Evolutionary conservation across 805 yeast species (phyloP).

Genomic region (Alloascoidea africana): DNA sequence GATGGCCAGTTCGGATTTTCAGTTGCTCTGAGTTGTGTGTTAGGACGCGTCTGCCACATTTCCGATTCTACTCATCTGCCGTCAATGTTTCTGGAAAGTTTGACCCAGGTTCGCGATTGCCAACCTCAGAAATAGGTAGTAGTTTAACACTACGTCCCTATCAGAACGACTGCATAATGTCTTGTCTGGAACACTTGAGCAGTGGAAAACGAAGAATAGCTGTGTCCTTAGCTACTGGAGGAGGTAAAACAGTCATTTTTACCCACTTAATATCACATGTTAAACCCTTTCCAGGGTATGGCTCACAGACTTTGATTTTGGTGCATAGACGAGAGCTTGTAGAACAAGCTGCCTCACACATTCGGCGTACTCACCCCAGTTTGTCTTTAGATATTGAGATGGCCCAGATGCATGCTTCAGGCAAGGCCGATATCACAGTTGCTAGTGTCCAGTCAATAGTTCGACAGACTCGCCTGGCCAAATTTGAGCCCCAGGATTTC

Average conservation of each 20-base stretch:
- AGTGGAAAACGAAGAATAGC: conserved; percentile 45
- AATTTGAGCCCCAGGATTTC: conserved; percentile 42
- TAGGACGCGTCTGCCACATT: too few species aligned
- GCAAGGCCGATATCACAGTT: conserved; percentile 45
- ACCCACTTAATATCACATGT: conserved; percentile 16
- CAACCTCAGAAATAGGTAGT: too few species aligned
- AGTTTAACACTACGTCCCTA: conserved; percentile 28
- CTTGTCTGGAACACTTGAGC: conserved; percentile 32
- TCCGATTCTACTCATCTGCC: too few species aligned
- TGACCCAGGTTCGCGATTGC: too few species aligned
- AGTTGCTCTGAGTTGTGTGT: too few species aligned
- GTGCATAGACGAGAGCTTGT: conserved; percentile 78
- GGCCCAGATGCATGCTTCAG: conserved; percentile 32
- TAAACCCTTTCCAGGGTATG: conserved; percentile 16
- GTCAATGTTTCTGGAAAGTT: too few species aligned
- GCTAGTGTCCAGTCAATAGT: conserved; percentile 63
- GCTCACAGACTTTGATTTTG: conserved; percentile 34
- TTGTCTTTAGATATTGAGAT: conserved; percentile 50
- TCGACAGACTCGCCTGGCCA: conserved; percentile 29
- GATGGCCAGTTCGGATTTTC: too few species aligned
- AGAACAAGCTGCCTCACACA: conserved; percentile 43
- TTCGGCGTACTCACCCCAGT: conserved; percentile 31
- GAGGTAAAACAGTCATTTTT: conserved; percentile 56
- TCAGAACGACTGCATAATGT: conserved; percentile 54
- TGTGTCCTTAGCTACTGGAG: conserved; percentile 84